phyloP scores from a whole-genome alignment of 345 rosid species.

The Luvunga scandens region DNA sequence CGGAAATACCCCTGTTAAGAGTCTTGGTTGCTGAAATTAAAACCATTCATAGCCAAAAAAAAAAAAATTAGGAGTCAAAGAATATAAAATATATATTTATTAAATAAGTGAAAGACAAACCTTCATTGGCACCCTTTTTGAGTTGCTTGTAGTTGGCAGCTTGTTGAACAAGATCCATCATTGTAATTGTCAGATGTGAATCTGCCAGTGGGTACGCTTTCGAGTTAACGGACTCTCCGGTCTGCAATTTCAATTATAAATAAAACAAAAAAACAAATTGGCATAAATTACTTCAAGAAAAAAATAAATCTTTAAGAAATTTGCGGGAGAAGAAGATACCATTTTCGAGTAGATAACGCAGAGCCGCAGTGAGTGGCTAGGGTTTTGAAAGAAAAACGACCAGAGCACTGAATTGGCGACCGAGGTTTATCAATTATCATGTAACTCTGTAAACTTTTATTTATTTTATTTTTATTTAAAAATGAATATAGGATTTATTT shows the following conservation, averaged over 20 bases:
- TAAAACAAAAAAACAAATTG: background rate
- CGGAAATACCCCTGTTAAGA: conserved; percentile 83
- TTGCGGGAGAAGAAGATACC: background rate
- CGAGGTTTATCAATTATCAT: too few relatives aligned
- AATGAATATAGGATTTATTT: too few relatives aligned
- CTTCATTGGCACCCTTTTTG: conserved; percentile 96
- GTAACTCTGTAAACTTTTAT: too few relatives aligned
- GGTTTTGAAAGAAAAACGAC: background rate
- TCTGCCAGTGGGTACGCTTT: conserved; percentile 87
- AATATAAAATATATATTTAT: background rate
- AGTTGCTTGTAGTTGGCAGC: conserved; percentile 94
- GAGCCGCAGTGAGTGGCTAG: background rate
- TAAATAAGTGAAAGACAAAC: conserved; percentile 16
- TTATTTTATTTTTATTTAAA: too few relatives aligned
- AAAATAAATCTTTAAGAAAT: background rate
- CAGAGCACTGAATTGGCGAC: too few relatives aligned
- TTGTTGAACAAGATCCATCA: conserved; percentile 85
- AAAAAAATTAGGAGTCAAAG: background rate
- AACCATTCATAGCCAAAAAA: background rate
- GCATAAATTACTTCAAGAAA: background rate
- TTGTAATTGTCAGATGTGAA: conserved; percentile 67
- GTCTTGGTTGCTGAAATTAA: conserved; percentile 79
- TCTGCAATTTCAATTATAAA: conserved; percentile 28
- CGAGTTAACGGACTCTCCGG: conserved; percentile 66
- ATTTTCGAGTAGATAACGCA: background rate